Evolutionary conservation across 352 stramenopile species (phyloP).

Genomic region (Blastocystis sp.): DNA sequence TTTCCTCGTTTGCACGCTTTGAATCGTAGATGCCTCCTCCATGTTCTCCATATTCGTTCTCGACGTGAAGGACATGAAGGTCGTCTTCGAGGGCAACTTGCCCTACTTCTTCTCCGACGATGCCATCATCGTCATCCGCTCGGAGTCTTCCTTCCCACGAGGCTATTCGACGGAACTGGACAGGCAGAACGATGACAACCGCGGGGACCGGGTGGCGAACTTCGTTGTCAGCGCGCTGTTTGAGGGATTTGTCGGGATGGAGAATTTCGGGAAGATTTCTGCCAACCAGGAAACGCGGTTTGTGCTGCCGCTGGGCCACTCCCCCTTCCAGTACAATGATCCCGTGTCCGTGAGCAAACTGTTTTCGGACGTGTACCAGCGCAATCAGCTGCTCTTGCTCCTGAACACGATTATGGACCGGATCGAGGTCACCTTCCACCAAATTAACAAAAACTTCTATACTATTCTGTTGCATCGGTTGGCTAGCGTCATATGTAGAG

Average conservation of each 20-base stretch:
- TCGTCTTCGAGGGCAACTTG: constrained; percentile 13
- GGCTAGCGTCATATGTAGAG: constrained; percentile 1
- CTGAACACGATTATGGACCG: constrained; percentile 27
- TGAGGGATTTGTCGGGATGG: constrained; percentile 51
- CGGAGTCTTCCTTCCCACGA: constrained; percentile 1
- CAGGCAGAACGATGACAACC: background rate
- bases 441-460: constrained; percentile 43
- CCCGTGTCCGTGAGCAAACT: constrained; percentile 11
- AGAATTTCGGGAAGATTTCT: constrained; percentile 43
- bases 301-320: constrained; percentile 21
- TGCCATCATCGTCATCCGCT: constrained; percentile 43
- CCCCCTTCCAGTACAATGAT: constrained; percentile 53
- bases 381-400: constrained; percentile 32
- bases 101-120: constrained; percentile 14
- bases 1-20: background rate
- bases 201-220: constrained; percentile 17
- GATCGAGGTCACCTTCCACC: constrained; percentile 1
- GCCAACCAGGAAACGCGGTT: constrained; percentile 26
- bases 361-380: constrained; percentile 48
- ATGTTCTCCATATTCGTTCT: constrained; percentile 57
- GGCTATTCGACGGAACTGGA: constrained; percentile 2
- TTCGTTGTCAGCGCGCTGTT: constrained; percentile 31
- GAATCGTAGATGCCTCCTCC: background rate
- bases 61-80: background rate
- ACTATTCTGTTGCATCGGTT: constrained; percentile 16